Conservation (phyloP, 768 basidiomycete genomes). For the Agrocybe praecox region DNA sequence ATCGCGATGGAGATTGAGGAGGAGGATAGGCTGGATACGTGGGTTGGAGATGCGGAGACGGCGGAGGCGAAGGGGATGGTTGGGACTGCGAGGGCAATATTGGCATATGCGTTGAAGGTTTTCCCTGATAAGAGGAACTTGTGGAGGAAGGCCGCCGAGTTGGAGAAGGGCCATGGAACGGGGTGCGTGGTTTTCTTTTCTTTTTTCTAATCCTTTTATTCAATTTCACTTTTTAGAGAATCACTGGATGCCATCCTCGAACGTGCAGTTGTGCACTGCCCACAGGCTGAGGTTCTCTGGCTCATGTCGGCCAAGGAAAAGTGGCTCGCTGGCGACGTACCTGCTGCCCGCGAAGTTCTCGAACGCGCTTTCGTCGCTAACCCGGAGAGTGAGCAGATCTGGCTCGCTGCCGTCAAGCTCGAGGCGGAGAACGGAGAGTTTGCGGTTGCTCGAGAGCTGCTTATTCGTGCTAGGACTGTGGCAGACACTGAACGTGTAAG, state of each 20-base stretch:
- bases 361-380: constrained; percentile 92
- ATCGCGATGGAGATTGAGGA: constrained; percentile 94
- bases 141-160: constrained; percentile 90
- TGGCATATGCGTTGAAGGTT: constrained; percentile 89
- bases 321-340: constrained; percentile 88
- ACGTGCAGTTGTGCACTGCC: constrained; percentile 87
- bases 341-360: constrained; percentile 87
- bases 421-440: constrained; percentile 95
- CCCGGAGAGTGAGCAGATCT: constrained; percentile 96
- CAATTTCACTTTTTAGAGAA: constrained; percentile 48
- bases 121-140: constrained; percentile 85
- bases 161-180: constrained; percentile 91
- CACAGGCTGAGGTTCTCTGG: constrained; percentile 96
- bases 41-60: constrained; percentile 90
- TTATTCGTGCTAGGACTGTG: constrained; percentile 86
- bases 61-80: constrained; percentile 75
- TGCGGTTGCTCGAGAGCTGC: constrained; percentile 81
- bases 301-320: constrained; percentile 98
- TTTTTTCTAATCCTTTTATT: neutral
- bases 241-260: constrained; percentile 80
- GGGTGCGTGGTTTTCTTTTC: constrained; percentile 44
- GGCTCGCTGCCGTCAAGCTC: constrained; percentile 96
- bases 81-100: constrained; percentile 83
- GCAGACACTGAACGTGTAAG: constrained; percentile 90
- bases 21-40: constrained; percentile 87